phyloP scores from a whole-genome alignment of 2,329 filamentous ascomycete species.

The Cercospora canescens region DNA sequence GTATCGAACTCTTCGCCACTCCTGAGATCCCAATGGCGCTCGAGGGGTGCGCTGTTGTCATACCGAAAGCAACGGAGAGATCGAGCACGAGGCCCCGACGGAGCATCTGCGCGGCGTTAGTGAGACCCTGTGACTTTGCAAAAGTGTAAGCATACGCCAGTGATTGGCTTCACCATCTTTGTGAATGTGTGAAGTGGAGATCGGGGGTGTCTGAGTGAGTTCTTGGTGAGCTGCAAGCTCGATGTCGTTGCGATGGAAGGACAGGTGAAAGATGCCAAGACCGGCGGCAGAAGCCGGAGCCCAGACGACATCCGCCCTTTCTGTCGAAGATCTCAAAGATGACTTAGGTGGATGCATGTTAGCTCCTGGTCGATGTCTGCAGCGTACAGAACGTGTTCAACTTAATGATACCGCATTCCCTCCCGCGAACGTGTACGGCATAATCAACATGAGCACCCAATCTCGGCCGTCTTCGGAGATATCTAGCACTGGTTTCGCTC shows the following conservation, averaged over 20 bases:
- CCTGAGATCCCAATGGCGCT: background rate
- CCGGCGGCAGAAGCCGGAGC: background rate
- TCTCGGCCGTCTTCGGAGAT: background rate
- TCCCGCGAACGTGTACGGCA: background rate
- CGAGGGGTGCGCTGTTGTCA: conserved; percentile 36
- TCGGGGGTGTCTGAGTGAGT: background rate
- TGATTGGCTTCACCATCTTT: conserved; percentile 50
- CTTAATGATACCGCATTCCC: background rate
- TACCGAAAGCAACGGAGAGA: conserved; percentile 65
- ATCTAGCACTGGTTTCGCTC: too few species aligned
- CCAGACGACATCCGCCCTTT: background rate
- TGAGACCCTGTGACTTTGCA: background rate
- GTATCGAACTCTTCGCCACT: background rate
- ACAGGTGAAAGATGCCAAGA: background rate
- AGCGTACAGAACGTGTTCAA: background rate
- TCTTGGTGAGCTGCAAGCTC: conserved; percentile 5
- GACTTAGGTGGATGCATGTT: background rate
- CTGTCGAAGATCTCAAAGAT: background rate
- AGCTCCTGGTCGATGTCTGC: background rate
- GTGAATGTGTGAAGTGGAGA: conserved; percentile 1
- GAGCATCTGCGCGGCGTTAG: conserved; percentile 57
- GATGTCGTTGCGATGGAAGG: conserved; percentile 12
- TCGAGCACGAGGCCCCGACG: conserved; percentile 66
- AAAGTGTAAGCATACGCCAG: conserved; percentile 45
- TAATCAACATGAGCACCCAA: background rate